These are phyloP conservation scores for Gloeopeniophorella convolvens DNA, from an alignment of 768 basidiomycete species.

Conservation along the genomic window DNA sequence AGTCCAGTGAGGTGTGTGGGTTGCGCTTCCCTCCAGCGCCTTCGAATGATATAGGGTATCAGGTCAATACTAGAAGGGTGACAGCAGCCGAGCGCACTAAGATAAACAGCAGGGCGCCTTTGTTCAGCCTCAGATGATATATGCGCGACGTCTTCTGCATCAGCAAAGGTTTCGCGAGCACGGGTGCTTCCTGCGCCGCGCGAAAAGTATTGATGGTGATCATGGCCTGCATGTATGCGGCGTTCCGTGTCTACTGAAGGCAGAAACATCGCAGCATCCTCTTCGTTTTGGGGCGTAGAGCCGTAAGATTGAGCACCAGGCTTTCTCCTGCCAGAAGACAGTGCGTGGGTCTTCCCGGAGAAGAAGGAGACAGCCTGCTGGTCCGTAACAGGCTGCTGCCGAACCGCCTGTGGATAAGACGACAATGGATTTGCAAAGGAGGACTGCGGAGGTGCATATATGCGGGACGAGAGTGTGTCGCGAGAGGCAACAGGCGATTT, in stretches of 20 bases:
- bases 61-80: too few species aligned
- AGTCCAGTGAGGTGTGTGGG: not conserved
- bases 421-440: not conserved
- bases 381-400: not conserved
- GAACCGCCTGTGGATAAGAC: conserved; percentile 1
- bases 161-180: not conserved
- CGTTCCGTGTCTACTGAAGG: not conserved
- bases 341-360: conserved; percentile 8
- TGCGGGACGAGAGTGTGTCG: conserved; percentile 6
- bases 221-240: conserved; percentile 13
- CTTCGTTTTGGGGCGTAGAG: not conserved
- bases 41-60: conserved; percentile 3
- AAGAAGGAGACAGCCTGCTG: too few species aligned
- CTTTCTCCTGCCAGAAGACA: not conserved
- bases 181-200: not conserved
- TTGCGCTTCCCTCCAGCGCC: not conserved
- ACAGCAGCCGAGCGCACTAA: too few species aligned
- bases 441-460: conserved; percentile 3
- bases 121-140: too few species aligned
- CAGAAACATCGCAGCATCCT: not conserved
- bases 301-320: not conserved
- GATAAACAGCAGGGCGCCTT: too few species aligned
- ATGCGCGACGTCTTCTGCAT: not conserved
- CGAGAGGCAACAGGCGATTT: conserved; percentile 5
- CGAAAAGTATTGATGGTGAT: not conserved